Base-by-base conservation (phyloP, 2,329 filamentous ascomycete species). In the Diaporthe nobilis region DNA sequence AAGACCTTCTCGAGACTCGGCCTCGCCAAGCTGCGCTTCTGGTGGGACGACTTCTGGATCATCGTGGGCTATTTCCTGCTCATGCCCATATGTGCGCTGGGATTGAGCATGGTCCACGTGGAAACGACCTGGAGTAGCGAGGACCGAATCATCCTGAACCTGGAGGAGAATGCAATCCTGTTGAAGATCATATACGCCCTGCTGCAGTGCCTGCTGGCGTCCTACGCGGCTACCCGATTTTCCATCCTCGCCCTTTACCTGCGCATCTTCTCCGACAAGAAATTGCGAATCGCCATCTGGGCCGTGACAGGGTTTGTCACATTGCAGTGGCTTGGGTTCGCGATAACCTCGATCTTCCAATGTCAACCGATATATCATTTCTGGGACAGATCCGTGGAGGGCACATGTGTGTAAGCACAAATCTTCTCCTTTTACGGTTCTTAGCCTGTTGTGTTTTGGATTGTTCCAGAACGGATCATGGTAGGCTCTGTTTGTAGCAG, bases 31-130 rank as follows among this genome's bases (percentile, higher is more conserved):
- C 25, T 76, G 15, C 60, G 51, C 8, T 76, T 76, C 31, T 76
- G 75, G 75, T 76, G 75, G 75, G 75, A 76, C 28, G 75, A 76
- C 53, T 76, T 76, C 28, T 76, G 75, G 75, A 75, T 76, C 39
- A 53, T 76, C 37, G 51, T 68, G 51, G 75, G 58, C 42, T 76
- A 72, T 17, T 13, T 31, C 10, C n/a, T 75, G 25, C 53, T 76
- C n/a, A 72, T 76, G 51, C 75, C 75, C 6, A 72, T 76, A 47
- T 76, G 75, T 39, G 72, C 31, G 37, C 65, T 76, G 34, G 75
- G 72, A 1, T 34, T 76, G n/a, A 58, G 39, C 8, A 75, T 76
- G 75, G 67, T 39, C 20, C 28, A 67, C 15, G 60, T 75, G 10
- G 75, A 76, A 25, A 49, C 57, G 15, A n/a, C 42, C 34, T 76